Evolutionary conservation across 1,284 basidiomycete species (phyloP).

Genomic region (Rugosomyces carneus): DNA sequence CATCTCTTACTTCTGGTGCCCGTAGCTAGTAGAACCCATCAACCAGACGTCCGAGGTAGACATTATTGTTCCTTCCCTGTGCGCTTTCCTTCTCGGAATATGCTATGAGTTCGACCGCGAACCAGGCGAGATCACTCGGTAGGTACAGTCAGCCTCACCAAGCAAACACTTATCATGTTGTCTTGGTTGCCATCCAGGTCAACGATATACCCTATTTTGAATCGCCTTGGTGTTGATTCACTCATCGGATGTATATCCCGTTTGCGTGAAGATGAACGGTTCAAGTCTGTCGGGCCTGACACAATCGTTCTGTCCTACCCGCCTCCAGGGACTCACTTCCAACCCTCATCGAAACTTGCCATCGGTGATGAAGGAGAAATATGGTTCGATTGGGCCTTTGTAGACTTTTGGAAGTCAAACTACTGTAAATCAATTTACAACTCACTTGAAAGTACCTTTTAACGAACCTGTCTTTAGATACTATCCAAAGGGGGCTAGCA

Average conservation of each 20-base stretch:
- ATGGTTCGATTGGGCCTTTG: constrained; percentile 98
- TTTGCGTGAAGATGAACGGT: constrained; percentile 86
- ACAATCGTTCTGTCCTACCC: constrained; percentile 51
- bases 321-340: constrained; percentile 26
- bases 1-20: constrained; percentile 3
- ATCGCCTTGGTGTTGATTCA: constrained; percentile 79
- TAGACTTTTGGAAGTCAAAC: constrained; percentile 99
- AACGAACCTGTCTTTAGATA: constrained; percentile 37
- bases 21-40: constrained; percentile 87
- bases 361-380: constrained; percentile 72
- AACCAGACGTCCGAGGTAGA: constrained; percentile 87
- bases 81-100: constrained; percentile 87
- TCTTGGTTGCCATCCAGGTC: constrained; percentile 37
- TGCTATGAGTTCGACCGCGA: constrained; percentile 95
- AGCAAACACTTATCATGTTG: neutral
- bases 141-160: neutral
- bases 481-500: constrained; percentile 61
- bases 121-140: constrained; percentile 87
- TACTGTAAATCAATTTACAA: constrained; percentile 54
- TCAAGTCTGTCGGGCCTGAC: constrained; percentile 86
- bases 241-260: constrained; percentile 84
- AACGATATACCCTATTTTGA: constrained; percentile 85
- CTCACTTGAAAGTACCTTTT: neutral
- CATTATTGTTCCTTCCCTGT: constrained; percentile 84
- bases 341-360: constrained; percentile 31